Base-by-base conservation (phyloP, 2,329 filamentous ascomycete genomes). In the Aspergillus luchuensis region DNA sequence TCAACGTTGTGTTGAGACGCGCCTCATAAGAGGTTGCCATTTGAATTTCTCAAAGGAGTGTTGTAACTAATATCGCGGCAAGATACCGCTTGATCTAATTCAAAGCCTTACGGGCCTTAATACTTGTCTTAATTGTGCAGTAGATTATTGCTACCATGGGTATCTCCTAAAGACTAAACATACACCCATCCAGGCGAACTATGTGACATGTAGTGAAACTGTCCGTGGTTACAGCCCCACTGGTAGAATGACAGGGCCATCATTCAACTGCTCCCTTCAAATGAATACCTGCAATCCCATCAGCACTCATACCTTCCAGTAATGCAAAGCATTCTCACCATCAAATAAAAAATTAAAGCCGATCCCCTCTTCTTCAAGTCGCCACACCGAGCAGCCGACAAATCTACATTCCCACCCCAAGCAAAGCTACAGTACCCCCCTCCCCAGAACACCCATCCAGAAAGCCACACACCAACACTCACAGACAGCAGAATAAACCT, bases 111-210 rank as follows among this genome's bases (percentile, higher is more conserved):
- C 53, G 30, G 53, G 36, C 53, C 53, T 36, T 53, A 23, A 38
- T 10, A 11, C 39, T 47, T 50, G 41, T 49, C 43, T 57, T 39
- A 51, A 30, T 53, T 53, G 43, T 47, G 57, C 58, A 57, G 60
- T 64, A 63, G 47, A 62, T 58, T 52, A 45, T 57, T 62, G 58
- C 59, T 63, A 62, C 60, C 57, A 69, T 69, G 68, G 68, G 68
- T 70, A 70, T 70, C 66, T 69, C 60, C 59, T 66, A 66, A 63
- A 55, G 62, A 63, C 53, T 58, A 69, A 62, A 70, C 60, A 60
- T 58, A 60, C 58, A 59, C 54, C 43, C 45, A 52, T 61, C 38
- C 41, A 57, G 57, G 52, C 30, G 53, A 43, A 30, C 45, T 30
- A 51, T 56, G 50, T 30, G 60, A 53, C 57, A 47, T 59, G 45